Conservation (phyloP, 2,329 filamentous ascomycete species). For the Didymella pinodella region DNA sequence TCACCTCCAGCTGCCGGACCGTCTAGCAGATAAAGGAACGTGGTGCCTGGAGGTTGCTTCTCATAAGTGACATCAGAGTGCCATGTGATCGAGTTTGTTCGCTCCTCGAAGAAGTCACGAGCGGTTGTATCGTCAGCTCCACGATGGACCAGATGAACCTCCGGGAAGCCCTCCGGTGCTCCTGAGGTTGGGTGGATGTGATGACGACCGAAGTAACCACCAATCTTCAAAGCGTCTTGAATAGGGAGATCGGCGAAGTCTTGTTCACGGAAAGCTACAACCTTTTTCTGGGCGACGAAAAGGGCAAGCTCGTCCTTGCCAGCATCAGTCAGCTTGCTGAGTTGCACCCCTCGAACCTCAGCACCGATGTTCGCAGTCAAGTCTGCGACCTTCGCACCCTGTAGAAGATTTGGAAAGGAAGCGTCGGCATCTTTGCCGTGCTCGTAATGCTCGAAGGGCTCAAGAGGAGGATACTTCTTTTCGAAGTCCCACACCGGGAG, state of each 20-base stretch:
- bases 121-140: constrained; percentile 69
- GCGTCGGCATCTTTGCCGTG: constrained; percentile 78
- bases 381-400: constrained; percentile 62
- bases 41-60: constrained; percentile 85
- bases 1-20: constrained; percentile 81
- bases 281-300: constrained; percentile 78
- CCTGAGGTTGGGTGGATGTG: constrained; percentile 84
- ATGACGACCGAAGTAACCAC: constrained; percentile 78
- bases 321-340: constrained; percentile 71
- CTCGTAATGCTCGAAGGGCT: constrained; percentile 76
- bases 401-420: constrained; percentile 72
- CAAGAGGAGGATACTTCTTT: constrained; percentile 66
- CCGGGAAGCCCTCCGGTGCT: constrained; percentile 74
- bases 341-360: constrained; percentile 74
- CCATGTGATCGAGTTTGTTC: constrained; percentile 85
- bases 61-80: constrained; percentile 91
- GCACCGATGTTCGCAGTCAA: constrained; percentile 78
- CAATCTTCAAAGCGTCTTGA: constrained; percentile 71
- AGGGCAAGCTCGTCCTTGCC: constrained; percentile 80
- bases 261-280: constrained; percentile 77
- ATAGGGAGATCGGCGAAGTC: constrained; percentile 73
- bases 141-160: constrained; percentile 81
- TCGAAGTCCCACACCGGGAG: constrained; percentile 75
- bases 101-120: constrained; percentile 69
- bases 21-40: constrained; percentile 88